Evolutionary conservation across 148 eudicot genomes (phyloP).

Genomic region (Gaultheria prostrata): DNA sequence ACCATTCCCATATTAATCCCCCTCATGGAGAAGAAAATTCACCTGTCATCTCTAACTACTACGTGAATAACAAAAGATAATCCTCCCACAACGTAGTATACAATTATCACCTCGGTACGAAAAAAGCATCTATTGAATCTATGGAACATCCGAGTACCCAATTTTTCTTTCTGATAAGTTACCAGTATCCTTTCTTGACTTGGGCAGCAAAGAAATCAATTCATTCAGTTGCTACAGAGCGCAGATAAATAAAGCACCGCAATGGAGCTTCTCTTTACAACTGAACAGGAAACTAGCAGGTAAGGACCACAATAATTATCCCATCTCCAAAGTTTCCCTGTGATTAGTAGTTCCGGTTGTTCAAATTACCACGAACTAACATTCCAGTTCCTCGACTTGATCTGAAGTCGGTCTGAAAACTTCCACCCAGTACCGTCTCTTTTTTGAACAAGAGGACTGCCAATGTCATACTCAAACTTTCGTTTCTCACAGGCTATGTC

Average conservation of each 20-base stretch:
- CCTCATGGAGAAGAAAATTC: neutral
- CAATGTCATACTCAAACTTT: slow-evolving; percentile 52
- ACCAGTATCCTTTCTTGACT: neutral
- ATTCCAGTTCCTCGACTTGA: slow-evolving; percentile 56
- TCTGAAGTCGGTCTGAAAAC: slow-evolving; percentile 64
- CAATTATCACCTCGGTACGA: neutral
- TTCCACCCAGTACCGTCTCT: slow-evolving; percentile 72
- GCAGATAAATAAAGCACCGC: neutral
- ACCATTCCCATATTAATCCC: too few relatives aligned
- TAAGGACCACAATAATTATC: slow-evolving; percentile 14
- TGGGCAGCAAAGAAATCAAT: neutral
- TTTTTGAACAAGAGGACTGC: slow-evolving; percentile 60
- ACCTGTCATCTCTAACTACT: neutral
- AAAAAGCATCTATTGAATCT: neutral
- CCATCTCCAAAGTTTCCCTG: slow-evolving; percentile 32
- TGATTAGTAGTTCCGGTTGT: slow-evolving; percentile 46
- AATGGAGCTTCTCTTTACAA: too few relatives aligned
- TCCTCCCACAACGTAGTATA: neutral
- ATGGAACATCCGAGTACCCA: neutral
- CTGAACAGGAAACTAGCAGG: too few relatives aligned
- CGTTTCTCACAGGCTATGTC: slow-evolving; percentile 82
- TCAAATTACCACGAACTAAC: slow-evolving; percentile 61
- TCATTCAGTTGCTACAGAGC: neutral
- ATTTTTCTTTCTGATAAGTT: neutral
- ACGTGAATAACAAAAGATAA: neutral